Base-by-base conservation (phyloP, 495 filamentous ascomycete species). In the Sporormia fimetaria region DNA sequence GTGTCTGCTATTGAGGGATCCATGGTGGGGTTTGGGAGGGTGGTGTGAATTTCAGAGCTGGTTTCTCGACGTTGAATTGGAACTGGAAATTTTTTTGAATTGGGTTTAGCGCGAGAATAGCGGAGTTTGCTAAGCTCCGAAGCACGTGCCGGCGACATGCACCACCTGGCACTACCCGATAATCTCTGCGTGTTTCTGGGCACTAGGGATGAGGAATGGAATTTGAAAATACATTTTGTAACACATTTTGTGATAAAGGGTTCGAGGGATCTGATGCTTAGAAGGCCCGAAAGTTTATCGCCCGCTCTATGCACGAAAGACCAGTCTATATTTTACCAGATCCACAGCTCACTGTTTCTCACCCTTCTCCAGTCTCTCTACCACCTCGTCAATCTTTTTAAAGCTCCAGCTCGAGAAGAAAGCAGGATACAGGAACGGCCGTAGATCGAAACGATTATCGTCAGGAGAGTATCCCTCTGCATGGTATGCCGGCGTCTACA, bases 361-460 rank as follows among this genome's bases (percentile, higher is more conserved):
- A 37, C 40, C 39, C 47, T 39, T 51, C 39, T 53, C 45, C 29
- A 61, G 46, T 41, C 54, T 50, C 49, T 55, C 44, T 4, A 56
- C 38, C 30, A 40, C 27, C 34, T 47, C 34, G 33, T 57, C 55
- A 37, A 63, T 57, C 52, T 56, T 56, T 37, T 56, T 39, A 38
- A 56, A 55, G 44, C 53, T 54, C 37, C 54, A 59, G 24, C 34
- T 43, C 21, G 30, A 23, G 12, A 28, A 53, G 43, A 63, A 63
- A 10, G 48, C 31, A 14, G 60, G 60, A 40, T 61, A 61, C 39
- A 61, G 33, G 31, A 63, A 63, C 17, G 60, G 60, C 30, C 60
- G 33, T 22, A 63, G 39, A 55, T 87, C 81, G 42, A 74, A 81
- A 24, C 78, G 58, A 51, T 83, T 80, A 57, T 83, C 79, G 33